Base-by-base conservation (phyloP, 148 eudicot species). In the Chenopodium suecicum region DNA sequence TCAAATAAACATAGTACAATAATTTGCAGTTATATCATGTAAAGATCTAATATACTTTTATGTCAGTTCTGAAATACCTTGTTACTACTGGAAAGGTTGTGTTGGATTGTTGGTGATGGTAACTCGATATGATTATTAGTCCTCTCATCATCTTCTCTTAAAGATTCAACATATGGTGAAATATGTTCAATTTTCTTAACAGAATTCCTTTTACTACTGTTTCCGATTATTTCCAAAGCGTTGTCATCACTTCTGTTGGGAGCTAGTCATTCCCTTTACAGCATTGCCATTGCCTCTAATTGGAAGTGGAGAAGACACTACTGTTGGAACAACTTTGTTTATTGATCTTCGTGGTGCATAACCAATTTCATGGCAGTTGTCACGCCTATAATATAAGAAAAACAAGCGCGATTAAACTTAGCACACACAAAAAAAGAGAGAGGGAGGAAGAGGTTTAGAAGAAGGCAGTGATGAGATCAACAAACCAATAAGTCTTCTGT, bases 401-500 rank as follows among this genome's bases (percentile, higher is more conserved):
- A 62, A 34, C 11, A 22, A 29, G 44, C 32, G 23, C 74, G 17
- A 11, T 13, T 7, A 58, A 48, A 44, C 27, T 22, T 29, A 52
- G 0, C 41, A 37, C 41, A 37, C 41, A 6, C 29, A 37, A 37
- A 37, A 37, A 37, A 32, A 32, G 1, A 27, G 37, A 4, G 37
- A 34, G 37, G 37, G 37, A 34, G 37, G 4, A 4, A 4, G 37
- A 4, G 3, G 3, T 3, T 34, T 20, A 1, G 22, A 29, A 67
- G 6, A 8, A 1, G 25, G 4, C 7, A 46, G 16, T 19, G 34
- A 34, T 25, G 6, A 19, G 50, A 71, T 31, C 20, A 74, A 82
- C 89, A 69, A 22, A 91, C 97, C 97, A 92, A 80, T 89, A 92
- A 72, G 75, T 74, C 84, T 89, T 93, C 79, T 93, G 94, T 79